Conservation (phyloP, 495 filamentous ascomycete genomes). For the Talaromyces trachyspermus region DNA sequence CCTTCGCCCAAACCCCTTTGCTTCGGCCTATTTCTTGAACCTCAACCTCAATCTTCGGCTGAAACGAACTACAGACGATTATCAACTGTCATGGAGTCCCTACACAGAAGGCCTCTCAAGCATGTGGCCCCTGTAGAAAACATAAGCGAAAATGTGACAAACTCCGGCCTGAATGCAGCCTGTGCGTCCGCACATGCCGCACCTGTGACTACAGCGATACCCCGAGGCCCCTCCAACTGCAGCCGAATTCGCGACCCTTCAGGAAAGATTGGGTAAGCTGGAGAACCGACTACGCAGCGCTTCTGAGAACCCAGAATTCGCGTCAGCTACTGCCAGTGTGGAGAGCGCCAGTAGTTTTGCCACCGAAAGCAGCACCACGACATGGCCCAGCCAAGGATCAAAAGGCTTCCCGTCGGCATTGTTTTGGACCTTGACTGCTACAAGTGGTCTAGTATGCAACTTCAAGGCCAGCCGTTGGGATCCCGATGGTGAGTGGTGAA, state of each 20-base stretch:
- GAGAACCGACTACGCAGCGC: neutral
- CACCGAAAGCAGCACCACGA: neutral
- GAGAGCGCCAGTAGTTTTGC: neutral
- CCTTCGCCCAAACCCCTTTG: no score
- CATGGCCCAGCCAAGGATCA: neutral
- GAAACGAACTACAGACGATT: no score
- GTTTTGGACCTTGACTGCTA: neutral
- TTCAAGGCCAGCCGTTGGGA: neutral
- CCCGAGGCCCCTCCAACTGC: neutral
- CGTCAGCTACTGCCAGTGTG: neutral
- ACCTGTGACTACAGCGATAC: neutral
- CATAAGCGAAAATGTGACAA: neutral
- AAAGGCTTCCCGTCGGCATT: neutral
- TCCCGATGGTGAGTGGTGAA: neutral
- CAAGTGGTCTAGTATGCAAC: neutral
- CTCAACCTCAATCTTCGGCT: no score
- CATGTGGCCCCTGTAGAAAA: neutral
- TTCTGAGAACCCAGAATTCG: neutral
- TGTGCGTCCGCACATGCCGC: neutral
- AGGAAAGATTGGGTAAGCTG: neutral
- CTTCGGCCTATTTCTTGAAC: no score
- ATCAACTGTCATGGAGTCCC: neutral
- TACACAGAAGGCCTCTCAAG: neutral
- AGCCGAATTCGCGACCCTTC: neutral
- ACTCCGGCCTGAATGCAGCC: neutral